Evolutionary conservation across 352 stramenopile species (phyloP), one percentile per base, ranked within the genome.

Genomic region (Globisporangium parvum): DNA sequence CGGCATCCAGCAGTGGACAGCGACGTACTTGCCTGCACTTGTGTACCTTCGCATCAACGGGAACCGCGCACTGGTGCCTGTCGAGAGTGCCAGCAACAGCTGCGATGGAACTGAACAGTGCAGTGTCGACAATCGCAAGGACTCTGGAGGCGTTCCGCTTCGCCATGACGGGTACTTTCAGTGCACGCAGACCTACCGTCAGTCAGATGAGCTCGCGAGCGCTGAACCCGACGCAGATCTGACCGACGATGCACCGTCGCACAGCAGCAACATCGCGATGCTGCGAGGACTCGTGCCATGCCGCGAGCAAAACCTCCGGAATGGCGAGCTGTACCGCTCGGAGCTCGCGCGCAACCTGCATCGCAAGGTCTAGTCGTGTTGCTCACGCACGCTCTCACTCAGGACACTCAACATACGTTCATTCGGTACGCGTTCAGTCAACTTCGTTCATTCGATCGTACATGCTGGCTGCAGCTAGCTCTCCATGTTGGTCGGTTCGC

Each of bases 91-190:
- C 2, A 26, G n/a, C 31, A 28, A 23, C 2, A 18, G 17, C 37
- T 11, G 21, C 15, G 39, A 18, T 21, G 12, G 12, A 14, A 45
- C 10, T 21, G 9, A 21, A 20, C 8, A 15, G 10, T 23, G 26
- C 10, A n/a, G 9, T n/a, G 31, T 11, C 0, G 26, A 54, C 9
- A 20, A 23, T 39, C 15, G 20, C 0, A 40, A 47, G 18, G 49
- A 21, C 12, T 24, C 6, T 21, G 23, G 1, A 21, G 17, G 11
- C 9, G 60, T 65, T n/a, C 70, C 70, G 24, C 51, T 63, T 28
- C 71, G 71, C 12, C 70, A 78, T 23, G 73, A 85, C 31, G 73
- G 70, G 35, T 85, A 80, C 66, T 81, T 77, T n/a, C 76, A 80
- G 37, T 65, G 48, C 20, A 58, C 72, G 15, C 55, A 69, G 31